A percentile compares a stretch with the other conserved stretches of the same genome.
Conservation (phyloP, 208 protist species). For the Strigomonas galati region DNA sequence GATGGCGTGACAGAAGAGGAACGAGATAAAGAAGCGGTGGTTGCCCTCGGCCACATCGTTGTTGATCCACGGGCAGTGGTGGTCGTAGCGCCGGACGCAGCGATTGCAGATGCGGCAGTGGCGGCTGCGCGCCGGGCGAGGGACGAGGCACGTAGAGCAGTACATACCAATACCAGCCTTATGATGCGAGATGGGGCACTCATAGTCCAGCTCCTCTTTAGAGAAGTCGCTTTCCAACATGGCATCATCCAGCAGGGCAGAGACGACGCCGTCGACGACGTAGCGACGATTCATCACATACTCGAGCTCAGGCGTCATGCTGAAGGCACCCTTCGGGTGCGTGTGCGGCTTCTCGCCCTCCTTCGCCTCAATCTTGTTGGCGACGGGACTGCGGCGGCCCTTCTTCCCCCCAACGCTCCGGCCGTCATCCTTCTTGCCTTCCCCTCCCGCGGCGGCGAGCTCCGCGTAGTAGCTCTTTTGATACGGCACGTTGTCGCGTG, state of each 20-base stretch:
- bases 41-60: constrained; percentile 95
- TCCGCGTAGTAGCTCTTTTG: background rate
- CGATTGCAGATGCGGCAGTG: constrained; percentile 91
- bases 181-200: constrained; percentile 1
- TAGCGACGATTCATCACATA: constrained; percentile 65
- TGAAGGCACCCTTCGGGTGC: constrained; percentile 3
- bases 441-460: no score
- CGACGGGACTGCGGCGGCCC: background rate
- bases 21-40: constrained; percentile 88
- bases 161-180: constrained; percentile 29
- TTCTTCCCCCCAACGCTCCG: background rate
- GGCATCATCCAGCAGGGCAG: constrained; percentile 26
- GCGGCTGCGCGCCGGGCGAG: constrained; percentile 90
- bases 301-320: constrained; percentile 47
- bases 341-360: background rate
- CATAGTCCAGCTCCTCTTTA: constrained; percentile 13
- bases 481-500: background rate
- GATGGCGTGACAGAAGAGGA: constrained; percentile 83
- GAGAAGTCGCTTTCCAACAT: constrained; percentile 13
- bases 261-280: constrained; percentile 77
- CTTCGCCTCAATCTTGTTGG: background rate
- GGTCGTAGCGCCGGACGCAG: constrained; percentile 95
- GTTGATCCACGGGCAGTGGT: constrained; percentile 97
- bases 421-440: no score
- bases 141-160: constrained; percentile 70